Percentiles rank a stretch among this genome's conserved stretches.
Conservation (phyloP, 2,329 filamentous ascomycete genomes). For the Trichoderma atroviride region DNA sequence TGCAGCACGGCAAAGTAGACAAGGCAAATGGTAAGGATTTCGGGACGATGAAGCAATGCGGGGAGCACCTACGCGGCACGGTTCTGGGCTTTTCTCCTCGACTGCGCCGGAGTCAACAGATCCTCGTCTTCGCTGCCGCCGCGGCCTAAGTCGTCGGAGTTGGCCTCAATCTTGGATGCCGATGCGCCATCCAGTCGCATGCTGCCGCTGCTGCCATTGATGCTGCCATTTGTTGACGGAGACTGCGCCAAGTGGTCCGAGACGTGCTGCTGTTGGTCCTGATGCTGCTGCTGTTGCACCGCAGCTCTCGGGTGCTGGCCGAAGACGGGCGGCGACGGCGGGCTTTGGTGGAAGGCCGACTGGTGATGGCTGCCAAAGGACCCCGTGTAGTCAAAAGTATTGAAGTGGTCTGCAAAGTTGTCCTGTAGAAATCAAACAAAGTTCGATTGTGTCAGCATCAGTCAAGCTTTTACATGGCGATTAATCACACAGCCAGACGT, state of each 20-base stretch:
- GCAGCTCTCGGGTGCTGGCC: conserved; percentile 31
- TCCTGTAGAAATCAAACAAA: conserved; percentile 46
- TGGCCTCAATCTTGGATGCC: conserved; percentile 43
- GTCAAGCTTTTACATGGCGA: not conserved
- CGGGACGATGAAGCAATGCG: not conserved
- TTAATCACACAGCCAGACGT: not conserved
- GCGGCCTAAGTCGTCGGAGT: conserved; percentile 40
- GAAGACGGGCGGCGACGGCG: conserved; percentile 53
- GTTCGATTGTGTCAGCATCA: conserved; percentile 21
- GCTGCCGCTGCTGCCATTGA: conserved; percentile 31
- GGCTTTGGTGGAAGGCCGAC: conserved; percentile 43
- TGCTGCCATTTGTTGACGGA: conserved; percentile 29
- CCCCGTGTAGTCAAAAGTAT: conserved; percentile 48
- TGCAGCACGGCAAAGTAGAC: not conserved
- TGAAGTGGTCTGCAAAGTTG: conserved; percentile 52
- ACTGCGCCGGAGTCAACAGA: conserved; percentile 59
- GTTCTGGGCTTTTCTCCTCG: conserved; percentile 63
- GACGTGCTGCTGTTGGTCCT: conserved; percentile 31
- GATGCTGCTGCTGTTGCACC: not conserved
- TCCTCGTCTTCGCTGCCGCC: conserved; percentile 59
- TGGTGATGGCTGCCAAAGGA: conserved; percentile 44
- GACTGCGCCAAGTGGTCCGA: conserved; percentile 33
- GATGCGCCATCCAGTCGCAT: conserved; percentile 19
- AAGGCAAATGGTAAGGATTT: not conserved
- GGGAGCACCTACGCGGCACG: conserved; percentile 59